Evolutionary conservation across 2,329 filamentous ascomycete genomes (phyloP), one percentile per base, ranked within the genome.

Genomic region (Pyricularia pennisetigena): DNA sequence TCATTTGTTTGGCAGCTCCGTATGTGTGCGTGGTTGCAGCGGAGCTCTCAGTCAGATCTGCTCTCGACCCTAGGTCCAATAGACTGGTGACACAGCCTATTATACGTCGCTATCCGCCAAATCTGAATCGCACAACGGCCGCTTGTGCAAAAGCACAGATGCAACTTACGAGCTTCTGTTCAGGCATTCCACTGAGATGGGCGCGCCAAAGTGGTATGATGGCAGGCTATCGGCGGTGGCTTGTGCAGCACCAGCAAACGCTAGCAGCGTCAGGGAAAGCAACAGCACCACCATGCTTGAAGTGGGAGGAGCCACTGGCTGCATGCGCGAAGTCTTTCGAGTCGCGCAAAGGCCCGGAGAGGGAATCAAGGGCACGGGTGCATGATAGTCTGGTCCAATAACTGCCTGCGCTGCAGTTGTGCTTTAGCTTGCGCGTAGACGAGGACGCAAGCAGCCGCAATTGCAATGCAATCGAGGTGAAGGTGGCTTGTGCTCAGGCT

Each of bases 181-280:
- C 82, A 93, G 85, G 80, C 90, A 93, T 74, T 89, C 88, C 24
- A 93, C 88, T 54, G 84, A 82, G 70, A 93, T 89, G 12, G 85
- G 78, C 16, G 89, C 88, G 72, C 88, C 88, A 74, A 89, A 90
- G 73, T 86, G 85, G 74, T 89, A 89, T 30, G 86, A 87, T 0
- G 87, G 86, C 63, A 88, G 78, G 29, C 81, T 78, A 69, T 82
- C 80, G 61, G 74, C 74, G 4, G 72, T 72, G 7, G 76, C 78
- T 12, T 66, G 49, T 7, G 71, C 72, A 24, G 72, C 74, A 57
- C 35, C 26, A 16, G 62, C 26, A 24, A 67, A 26, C 28, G 62
- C 29, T 30, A 67, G 14, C 12, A 68, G 30, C 24, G 35, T 65
- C 32, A 69, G 67, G 28, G 23, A 67, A 35, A 69, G 68, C 68